Evolutionary conservation across 345 rosid genomes (phyloP), one percentile per base, ranked within the genome.

Genomic region (Hibiscus syriacus): DNA sequence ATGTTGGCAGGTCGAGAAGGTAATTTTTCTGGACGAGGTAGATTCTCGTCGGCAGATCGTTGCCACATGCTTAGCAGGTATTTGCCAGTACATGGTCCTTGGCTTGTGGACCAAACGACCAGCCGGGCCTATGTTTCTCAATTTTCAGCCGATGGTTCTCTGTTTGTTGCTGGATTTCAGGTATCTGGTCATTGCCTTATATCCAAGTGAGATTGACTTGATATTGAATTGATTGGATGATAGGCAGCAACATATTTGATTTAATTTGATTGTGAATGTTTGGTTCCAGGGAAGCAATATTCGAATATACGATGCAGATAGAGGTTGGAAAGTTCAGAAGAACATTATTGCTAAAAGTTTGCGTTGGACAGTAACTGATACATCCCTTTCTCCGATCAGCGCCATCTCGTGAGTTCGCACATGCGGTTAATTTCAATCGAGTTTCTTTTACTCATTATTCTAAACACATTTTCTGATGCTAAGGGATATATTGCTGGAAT

Each of bases 321-420:
- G 69, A 49, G 92, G 83, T 14, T 90, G 98, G 98, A 87, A 86
- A 79, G 75, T 80, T 78, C 93, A 86, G 80, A 93, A 88, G 82
- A 82, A 93, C 68, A 86, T 90, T 67, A 80, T 73, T 72, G 83
- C 96, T 14, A 88, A 85, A 82, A 87, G 83, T 75, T 78, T 93
- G 77, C 90, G 83, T 30, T 93, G 98, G 98, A 93, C 98, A 0
- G 80, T 93, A 63, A 93, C 97, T 10, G 98, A 93, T 78, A 88
- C 97, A 22, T 87, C 86, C 74, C 90, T 93, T 70, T 93, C 97
- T 46, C 94, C 98, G 88, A 93, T 72, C 90, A 87, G 64, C 86
- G 75, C 34, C 75, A 70, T 81, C 86, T 93, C 69, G 98, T 86
- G 80, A 84, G 89, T 82, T 78, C 20, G 25, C 26, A 17, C 3